A percentile compares a stretch with the other conserved stretches of the same genome.
phyloP scores from a whole-genome alignment of 1,139 yeast genomes.

The Nematodospora anomalae region DNA sequence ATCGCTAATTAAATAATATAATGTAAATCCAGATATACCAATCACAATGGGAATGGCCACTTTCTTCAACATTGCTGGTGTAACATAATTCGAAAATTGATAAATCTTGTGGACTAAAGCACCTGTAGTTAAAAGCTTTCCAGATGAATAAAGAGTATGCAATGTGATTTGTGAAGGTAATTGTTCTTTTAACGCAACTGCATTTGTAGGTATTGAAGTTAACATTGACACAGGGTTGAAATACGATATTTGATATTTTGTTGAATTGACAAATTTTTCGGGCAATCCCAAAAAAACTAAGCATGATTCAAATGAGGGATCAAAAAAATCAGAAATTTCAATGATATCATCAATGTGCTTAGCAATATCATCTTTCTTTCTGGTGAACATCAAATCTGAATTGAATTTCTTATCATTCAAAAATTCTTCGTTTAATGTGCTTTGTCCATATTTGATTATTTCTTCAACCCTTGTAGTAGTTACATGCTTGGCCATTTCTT shows the following conservation, averaged over 20 bases:
- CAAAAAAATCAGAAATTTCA: constrained; percentile 70
- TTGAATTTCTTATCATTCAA: constrained; percentile 68
- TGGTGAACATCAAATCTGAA: constrained; percentile 80
- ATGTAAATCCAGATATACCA: constrained; percentile 56
- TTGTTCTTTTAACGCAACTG: constrained; percentile 33
- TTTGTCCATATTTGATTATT: constrained; percentile 65
- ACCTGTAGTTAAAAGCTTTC: constrained; percentile 44
- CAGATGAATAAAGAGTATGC: constrained; percentile 47
- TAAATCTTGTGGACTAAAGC: constrained; percentile 38
- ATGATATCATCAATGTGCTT: constrained; percentile 61
- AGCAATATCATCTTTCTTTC: constrained; percentile 62
- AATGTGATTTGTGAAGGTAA: constrained; percentile 42
- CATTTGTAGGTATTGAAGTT: constrained; percentile 32
- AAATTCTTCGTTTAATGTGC: constrained; percentile 56
- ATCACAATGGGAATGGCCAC: constrained; percentile 48
- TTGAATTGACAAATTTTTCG: constrained; percentile 26
- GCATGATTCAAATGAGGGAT: constrained; percentile 66
- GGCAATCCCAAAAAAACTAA: constrained; percentile 46
- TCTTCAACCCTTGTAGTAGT: constrained; percentile 62
- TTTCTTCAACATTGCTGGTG: constrained; percentile 32
- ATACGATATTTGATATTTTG: constrained; percentile 31
- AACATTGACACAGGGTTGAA: constrained; percentile 39
- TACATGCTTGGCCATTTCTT: constrained; percentile 60
- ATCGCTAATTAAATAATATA: constrained; percentile 70
- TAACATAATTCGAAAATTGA: constrained; percentile 27